Evolutionary conservation across 352 stramenopile species (phyloP).

Genomic region (Phytopythium mirpurense): DNA sequence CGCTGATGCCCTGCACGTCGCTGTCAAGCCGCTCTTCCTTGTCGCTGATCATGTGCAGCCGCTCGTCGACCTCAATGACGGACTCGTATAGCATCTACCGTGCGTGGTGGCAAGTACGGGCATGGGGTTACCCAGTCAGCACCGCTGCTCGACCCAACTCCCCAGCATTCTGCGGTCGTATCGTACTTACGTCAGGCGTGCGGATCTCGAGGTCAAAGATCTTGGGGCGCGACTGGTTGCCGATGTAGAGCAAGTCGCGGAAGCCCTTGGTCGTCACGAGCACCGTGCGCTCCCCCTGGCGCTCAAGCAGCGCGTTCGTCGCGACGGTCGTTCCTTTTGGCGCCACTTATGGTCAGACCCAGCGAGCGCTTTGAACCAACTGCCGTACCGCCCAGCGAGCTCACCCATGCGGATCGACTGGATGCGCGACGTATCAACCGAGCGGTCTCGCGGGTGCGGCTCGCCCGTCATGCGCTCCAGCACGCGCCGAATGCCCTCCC

Average conservation of each 20-base stretch:
- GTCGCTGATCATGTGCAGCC: conserved; percentile 89
- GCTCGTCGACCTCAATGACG: conserved; percentile 97
- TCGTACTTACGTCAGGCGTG: conserved; percentile 61
- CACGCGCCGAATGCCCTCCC: conserved; percentile 92
- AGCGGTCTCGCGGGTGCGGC: conserved; percentile 74
- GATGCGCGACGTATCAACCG: conserved; percentile 89
- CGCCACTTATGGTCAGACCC: neutral
- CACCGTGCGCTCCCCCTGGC: conserved; percentile 92
- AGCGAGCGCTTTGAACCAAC: neutral
- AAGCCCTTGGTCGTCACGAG: conserved; percentile 96
- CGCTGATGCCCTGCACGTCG: conserved; percentile 82
- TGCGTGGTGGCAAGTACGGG: neutral
- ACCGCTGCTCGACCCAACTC: conserved; percentile 6
- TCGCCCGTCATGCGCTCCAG: conserved; percentile 91
- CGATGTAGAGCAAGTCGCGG: conserved; percentile 96
- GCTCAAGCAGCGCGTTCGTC: conserved; percentile 98
- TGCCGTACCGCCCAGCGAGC: neutral
- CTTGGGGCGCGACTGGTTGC: conserved; percentile 96
- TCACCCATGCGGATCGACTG: conserved; percentile 96
- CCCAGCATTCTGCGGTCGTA: neutral
- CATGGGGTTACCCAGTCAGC: conserved; percentile 7
- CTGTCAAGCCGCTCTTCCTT: conserved; percentile 42
- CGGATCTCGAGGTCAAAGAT: conserved; percentile 97
- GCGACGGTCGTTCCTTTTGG: conserved; percentile 95
- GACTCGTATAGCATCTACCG: conserved; percentile 93